These are phyloP conservation scores for Coprinopsis marcescibilis DNA, from an alignment of 768 basidiomycete genomes.

Conservation along the genomic window DNA sequence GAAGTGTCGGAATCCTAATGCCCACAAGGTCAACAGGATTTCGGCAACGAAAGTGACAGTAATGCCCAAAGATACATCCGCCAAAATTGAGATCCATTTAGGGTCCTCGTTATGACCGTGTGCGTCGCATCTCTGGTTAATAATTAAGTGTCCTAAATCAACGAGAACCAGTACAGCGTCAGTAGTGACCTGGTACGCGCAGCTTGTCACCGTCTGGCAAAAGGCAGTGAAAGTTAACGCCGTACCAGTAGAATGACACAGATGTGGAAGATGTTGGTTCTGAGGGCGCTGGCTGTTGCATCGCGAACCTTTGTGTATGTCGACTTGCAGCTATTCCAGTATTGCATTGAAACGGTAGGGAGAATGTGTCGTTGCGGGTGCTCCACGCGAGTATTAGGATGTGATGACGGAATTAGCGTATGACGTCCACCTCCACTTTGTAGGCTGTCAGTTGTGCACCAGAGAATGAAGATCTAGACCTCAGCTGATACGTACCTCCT, in stretches of 20 bases:
- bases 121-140: constrained; percentile 46
- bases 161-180: constrained; percentile 69
- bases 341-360: background rate
- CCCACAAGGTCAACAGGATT: constrained; percentile 70
- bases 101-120: constrained; percentile 39
- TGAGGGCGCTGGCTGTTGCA: constrained; percentile 42
- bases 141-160: constrained; percentile 65
- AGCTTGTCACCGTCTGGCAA: background rate
- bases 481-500: no score
- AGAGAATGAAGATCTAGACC: no score
- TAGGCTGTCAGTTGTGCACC: no score
- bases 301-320: constrained; percentile 21
- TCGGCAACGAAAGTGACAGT: constrained; percentile 72
- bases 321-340: constrained; percentile 7
- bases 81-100: constrained; percentile 56
- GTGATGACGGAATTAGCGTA: no score
- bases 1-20: constrained; percentile 55
- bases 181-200: constrained; percentile 42
- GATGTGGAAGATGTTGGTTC: constrained; percentile 48
- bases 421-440: no score
- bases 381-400: no score
- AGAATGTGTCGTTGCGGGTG: no score
- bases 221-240: constrained; percentile 5
- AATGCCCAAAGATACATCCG: constrained; percentile 59
- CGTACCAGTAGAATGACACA: constrained; percentile 54